phyloP scores from a whole-genome alignment of 768 basidiomycete genomes.

The Podaxis sp. region DNA sequence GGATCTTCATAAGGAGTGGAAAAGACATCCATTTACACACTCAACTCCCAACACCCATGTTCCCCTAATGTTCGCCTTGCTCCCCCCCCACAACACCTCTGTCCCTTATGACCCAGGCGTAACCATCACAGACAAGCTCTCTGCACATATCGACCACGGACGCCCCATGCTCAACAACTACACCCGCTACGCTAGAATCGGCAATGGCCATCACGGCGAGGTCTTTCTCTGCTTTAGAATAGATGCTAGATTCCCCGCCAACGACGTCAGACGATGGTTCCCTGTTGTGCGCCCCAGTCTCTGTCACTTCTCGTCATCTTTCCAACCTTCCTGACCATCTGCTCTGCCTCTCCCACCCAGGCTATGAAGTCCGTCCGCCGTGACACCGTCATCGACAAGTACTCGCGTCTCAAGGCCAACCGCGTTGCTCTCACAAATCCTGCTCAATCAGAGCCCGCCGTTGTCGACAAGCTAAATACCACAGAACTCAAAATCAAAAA shows the following conservation, averaged over 20 bases:
- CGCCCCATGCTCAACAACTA: slow-evolving; percentile 82
- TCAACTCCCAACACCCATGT: slow-evolving; percentile 18
- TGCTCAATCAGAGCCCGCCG: slow-evolving; percentile 44
- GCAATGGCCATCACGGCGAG: slow-evolving; percentile 88
- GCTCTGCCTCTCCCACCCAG: slow-evolving; percentile 33
- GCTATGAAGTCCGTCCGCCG: slow-evolving; percentile 80
- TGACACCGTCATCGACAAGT: slow-evolving; percentile 63
- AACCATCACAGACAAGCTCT: slow-evolving; percentile 51
- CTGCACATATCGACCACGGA: slow-evolving; percentile 39
- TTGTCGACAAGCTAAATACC: slow-evolving; percentile 69
- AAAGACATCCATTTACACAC: slow-evolving; percentile 10
- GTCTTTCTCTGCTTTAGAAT: slow-evolving; percentile 68
- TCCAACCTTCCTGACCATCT: background rate
- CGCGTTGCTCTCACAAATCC: slow-evolving; percentile 39
- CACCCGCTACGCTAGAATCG: slow-evolving; percentile 70
- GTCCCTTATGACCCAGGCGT: slow-evolving; percentile 38
- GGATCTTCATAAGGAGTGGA: slow-evolving; percentile 33
- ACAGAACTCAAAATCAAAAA: slow-evolving; percentile 83
- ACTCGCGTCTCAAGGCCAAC: slow-evolving; percentile 33
- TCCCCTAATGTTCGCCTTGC: slow-evolving; percentile 25
- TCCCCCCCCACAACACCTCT: slow-evolving; percentile 19
- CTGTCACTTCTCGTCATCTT: background rate
- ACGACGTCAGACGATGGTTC: slow-evolving; percentile 44
- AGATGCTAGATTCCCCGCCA: slow-evolving; percentile 42
- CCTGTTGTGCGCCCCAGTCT: slow-evolving; percentile 34